Base-by-base conservation (phyloP, 352 stramenopile genomes). In the Globisporangium spinosum region DNA sequence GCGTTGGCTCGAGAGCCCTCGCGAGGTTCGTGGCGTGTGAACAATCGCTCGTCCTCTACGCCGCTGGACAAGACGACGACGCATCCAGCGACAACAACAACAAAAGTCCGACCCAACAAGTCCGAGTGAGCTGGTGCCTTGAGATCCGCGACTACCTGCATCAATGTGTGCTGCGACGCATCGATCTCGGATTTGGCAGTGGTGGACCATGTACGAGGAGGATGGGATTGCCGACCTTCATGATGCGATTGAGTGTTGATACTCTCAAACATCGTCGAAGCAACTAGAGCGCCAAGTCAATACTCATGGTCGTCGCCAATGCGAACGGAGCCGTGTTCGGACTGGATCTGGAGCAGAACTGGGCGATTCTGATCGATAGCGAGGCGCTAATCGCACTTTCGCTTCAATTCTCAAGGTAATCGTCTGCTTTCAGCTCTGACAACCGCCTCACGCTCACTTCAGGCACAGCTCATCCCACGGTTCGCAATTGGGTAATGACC, bases 141-240 rank as follows among this genome's bases (percentile, higher is more conserved):
- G 77, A 80, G 40, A 43, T 86, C 40, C 78, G 78, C n/a, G 75
- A 84, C 51, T 84, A 76, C 25, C 7, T 61, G 5, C 70, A 79
- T 45, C 68, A 69, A 12, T 9, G 53, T 29, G 65, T 76, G 27
- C 62, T 77, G 0, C 73, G 73, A 35, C 73, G 75, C 1, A 56
- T 84, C 13, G 45, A 64, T n/a, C 62, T 86, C 2, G 62, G 59
- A 13, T 2, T n/a, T n/a, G 47, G 22, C 17, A 23, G 9, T 27
- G 15, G 6, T 9, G 27, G 25, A 38, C 40, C 40, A n/a, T 34
- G 12, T 7, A 56, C 62, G 9, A 49, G 67, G 40, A n/a, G 2
- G 17, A 49, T 49, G 15, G 40, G 15, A 25, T 0, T 10, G 53
- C 70, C 29, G 56, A 64, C 32, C 23, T 58, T 47, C 22, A 61